A percentile compares a stretch with the other conserved stretches of the same genome.
phyloP scores from a whole-genome alignment of 2,329 filamentous ascomycete species.

The Paecilomyces sp. region DNA sequence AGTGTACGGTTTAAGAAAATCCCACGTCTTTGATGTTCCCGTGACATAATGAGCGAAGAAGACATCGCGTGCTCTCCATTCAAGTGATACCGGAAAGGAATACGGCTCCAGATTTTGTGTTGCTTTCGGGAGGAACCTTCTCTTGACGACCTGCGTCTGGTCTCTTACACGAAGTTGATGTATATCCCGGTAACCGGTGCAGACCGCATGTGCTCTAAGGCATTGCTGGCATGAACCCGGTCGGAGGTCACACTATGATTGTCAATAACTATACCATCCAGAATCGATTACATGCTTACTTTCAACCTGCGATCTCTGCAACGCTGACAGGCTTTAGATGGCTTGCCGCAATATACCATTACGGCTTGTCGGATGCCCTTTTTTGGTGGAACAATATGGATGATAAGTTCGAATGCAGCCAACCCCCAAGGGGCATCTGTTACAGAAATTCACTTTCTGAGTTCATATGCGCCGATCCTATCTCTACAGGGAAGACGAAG shows the following conservation, averaged over 20 bases:
- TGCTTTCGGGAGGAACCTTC: neutral
- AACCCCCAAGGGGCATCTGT: too few species aligned
- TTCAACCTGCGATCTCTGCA: neutral
- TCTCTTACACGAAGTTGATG: neutral
- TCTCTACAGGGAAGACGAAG: neutral
- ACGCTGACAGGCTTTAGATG: neutral
- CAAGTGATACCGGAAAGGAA: neutral
- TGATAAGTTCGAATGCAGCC: too few species aligned
- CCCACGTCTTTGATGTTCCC: neutral
- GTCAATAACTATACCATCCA: neutral
- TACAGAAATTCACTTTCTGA: neutral
- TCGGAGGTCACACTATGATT: neutral
- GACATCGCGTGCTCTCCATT: neutral
- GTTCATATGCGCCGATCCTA: too few species aligned
- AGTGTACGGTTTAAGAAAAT: neutral
- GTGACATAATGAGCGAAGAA: neutral
- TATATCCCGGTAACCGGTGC: neutral
- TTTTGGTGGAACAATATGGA: neutral
- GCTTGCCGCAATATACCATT: neutral
- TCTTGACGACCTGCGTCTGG: neutral
- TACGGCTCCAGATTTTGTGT: neutral
- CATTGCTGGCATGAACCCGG: neutral
- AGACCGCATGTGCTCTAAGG: neutral
- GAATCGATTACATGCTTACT: neutral
- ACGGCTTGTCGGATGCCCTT: neutral